Base-by-base conservation (phyloP, 352 stramenopile species). In the Hyaloperonospora brassicae region DNA sequence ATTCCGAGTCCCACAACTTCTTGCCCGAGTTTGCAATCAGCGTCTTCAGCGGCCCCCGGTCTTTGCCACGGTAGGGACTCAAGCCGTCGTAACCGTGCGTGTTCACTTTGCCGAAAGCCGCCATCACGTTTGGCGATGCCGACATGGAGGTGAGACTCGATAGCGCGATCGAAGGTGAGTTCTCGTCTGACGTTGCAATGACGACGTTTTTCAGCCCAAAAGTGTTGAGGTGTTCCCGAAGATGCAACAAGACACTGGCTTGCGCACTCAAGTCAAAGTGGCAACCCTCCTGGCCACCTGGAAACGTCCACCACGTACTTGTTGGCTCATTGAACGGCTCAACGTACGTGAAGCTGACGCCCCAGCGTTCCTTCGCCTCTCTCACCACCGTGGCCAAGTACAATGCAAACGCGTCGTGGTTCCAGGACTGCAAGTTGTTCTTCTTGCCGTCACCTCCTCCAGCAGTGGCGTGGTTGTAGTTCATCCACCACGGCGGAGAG, bases 401-500 rank as follows among this genome's bases (percentile, higher is more conserved):
- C 13, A 73, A 5, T 0, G 70, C 70, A 31, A 86, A 84, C 22
- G 63, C 35, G 1, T 68, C 57, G n/a, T 75, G 53, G 54, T 78
- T 79, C 70, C 68, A 78, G 27, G 49, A 53, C 39, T 79, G 65
- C 9, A 84, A 51, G 41, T 86, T 86, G 51, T 80, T 70, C 22
- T 66, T 66, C 6, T 50, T 63, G 22, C 72, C 62, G 5, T 56
- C 64, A 14, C 59, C 52, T 36, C 62, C 72, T 35, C 75, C 75
- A 11, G 75, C 72, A 11, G 73, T 73, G 0, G 72, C 68, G 45
- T 73, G 58, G 54, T 84, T 84, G 52, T 61, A 66, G 30, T 58
- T 79, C 75, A 84, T 86, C 75, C 75, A 86, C 75, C 75, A 86
- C 11, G 75, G 75, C 5, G 72, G 72, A 40, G 75, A 70, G 50